Evolutionary conservation across 1,139 yeast genomes (phyloP).

Genomic region (Saccharomyces hybrid): DNA sequence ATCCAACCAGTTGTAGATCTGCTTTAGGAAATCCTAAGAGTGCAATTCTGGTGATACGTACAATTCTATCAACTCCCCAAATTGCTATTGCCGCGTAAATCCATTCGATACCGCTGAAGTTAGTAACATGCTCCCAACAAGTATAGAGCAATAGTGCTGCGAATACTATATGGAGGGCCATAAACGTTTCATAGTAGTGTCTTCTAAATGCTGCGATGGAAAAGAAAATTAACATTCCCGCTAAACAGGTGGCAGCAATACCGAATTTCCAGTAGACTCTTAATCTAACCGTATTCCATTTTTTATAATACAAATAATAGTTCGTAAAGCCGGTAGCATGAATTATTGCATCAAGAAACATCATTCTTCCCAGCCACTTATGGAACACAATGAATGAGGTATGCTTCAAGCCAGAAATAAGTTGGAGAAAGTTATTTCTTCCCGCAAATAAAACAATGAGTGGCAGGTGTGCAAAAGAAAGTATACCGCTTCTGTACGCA

Average conservation of each 20-base stretch:
- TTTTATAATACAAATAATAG: slow-evolving; percentile 21
- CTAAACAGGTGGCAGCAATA: slow-evolving; percentile 35
- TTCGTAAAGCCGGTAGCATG: slow-evolving; percentile 43
- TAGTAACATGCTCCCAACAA: slow-evolving; percentile 50
- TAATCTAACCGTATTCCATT: slow-evolving; percentile 7
- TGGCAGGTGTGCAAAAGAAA: slow-evolving; percentile 44
- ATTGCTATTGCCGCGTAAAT: slow-evolving; percentile 47
- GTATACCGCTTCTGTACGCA: slow-evolving; percentile 48
- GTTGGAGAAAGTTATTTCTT: slow-evolving; percentile 56
- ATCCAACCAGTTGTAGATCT: slow-evolving; percentile 40
- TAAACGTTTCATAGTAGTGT: slow-evolving; percentile 54
- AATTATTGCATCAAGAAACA: slow-evolving; percentile 32
- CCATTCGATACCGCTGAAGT: slow-evolving; percentile 41
- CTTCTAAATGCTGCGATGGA: slow-evolving; percentile 47
- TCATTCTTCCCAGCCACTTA: slow-evolving; percentile 54
- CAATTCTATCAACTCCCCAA: slow-evolving; percentile 55
- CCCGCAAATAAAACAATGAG: slow-evolving; percentile 48
- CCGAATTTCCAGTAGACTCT: slow-evolving; percentile 43
- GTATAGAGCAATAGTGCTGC: slow-evolving; percentile 51
- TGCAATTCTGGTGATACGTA: slow-evolving; percentile 42
- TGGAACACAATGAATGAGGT: slow-evolving; percentile 55
- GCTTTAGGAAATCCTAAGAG: slow-evolving; percentile 43
- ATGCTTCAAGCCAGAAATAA: slow-evolving; percentile 56
- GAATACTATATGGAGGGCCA: slow-evolving; percentile 48
- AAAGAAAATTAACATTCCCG: slow-evolving; percentile 24